Base-by-base conservation (phyloP, 2,329 filamentous ascomycete species). In the Tolypocladium amazonense region DNA sequence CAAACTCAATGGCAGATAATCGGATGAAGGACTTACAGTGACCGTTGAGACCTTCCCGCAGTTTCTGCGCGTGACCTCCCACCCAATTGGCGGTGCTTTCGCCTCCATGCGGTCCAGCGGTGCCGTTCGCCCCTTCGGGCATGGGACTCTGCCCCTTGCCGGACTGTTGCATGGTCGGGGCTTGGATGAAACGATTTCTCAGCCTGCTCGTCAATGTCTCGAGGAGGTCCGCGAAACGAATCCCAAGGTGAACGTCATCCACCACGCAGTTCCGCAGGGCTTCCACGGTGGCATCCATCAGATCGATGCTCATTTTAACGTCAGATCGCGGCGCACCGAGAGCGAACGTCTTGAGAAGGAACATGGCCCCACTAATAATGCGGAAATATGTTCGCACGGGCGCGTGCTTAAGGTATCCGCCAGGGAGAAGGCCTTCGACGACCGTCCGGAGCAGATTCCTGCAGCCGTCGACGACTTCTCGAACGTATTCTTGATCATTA, bases 351-450 rank as follows among this genome's bases (percentile, higher is more conserved):
- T 89, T 94, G 56, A 94, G 81, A 23, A 94, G 73, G 68, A 94
- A 92, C 83, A 93, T 92, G 63, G 89, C 88, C 4, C 90, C 89
- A 60, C 87, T 90, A 64, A 93, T 90, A 70, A 94, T 93, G 60
- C 90, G 85, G 75, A 94, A 92, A 71, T 93, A 93, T 0, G 90
- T 93, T 55, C 90, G 81, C 5, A 94, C 90, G 0, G 90, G 90
- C 0, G 89, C 89, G 68, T 93, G 90, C 69, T 90, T 90, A 53
- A 94, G 84, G 66, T 89, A 92, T 45, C 87, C 88, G 8, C 83
- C 83, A 0, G 89, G 88, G 5, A 89, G 78, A 23, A 94, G 79
- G 2, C 88, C 88, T 27, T 93, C 85, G 9, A 92, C 88, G 0
- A 94, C 89, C 0, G 88, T 88, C 56, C 83, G 81, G 14, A 94